These are phyloP conservation scores for Trichophyton schoenleinii DNA, from an alignment of 2,329 filamentous ascomycete genomes.

Conservation along the genomic window DNA sequence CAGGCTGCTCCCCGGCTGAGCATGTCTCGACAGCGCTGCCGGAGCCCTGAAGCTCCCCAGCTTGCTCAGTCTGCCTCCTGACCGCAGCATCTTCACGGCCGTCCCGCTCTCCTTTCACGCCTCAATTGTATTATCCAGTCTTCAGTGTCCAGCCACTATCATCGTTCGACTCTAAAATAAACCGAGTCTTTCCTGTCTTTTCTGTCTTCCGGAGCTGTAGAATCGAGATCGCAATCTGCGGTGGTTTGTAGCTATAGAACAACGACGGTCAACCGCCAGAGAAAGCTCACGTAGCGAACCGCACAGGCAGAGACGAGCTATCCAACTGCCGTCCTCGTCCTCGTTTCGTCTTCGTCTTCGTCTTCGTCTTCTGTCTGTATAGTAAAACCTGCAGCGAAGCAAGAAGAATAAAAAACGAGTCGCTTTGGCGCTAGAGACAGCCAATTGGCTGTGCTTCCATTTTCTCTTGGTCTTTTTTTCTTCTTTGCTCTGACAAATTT, in stretches of 20 bases:
- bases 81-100: neutral
- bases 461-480: slow-evolving; percentile 4
- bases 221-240: neutral
- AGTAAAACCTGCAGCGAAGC: neutral
- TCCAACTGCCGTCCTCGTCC: too few species aligned
- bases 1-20: neutral
- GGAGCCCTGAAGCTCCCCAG: neutral
- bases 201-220: neutral
- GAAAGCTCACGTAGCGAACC: neutral
- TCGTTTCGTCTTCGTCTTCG: too few species aligned
- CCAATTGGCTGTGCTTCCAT: neutral
- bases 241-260: too few species aligned
- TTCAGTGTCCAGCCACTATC: neutral
- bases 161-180: neutral
- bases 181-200: neutral
- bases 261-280: neutral
- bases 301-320: neutral
- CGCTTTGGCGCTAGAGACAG: neutral
- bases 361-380: too few species aligned
- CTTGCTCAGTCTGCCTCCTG: neutral
- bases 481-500: slow-evolving; percentile 5
- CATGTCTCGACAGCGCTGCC: neutral
- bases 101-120: neutral
- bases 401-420: neutral
- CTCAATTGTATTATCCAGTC: neutral